Conservation (phyloP, 179 eudicot genomes). For the Patellifolia procumbens region DNA sequence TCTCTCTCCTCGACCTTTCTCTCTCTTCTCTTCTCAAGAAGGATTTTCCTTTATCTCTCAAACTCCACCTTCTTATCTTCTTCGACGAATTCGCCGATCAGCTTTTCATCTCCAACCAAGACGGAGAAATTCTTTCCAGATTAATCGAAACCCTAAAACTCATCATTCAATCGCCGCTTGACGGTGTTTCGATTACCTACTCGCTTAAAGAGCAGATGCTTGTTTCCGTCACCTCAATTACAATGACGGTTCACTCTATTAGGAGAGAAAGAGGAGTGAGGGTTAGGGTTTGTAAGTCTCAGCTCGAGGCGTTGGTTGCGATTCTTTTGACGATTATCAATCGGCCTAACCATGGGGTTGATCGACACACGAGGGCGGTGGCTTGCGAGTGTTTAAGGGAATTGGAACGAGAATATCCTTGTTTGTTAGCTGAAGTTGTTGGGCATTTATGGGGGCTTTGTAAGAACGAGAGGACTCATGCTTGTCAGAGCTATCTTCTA, state of each 20-base stretch:
- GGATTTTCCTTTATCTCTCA: conserved; percentile 53
- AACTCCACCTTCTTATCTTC: conserved; percentile 43
- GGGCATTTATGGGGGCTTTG: conserved; percentile 80
- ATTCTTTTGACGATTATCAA: conserved; percentile 63
- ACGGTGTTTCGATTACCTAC: conserved; percentile 41
- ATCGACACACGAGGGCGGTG: conserved; percentile 64
- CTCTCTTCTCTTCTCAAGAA: conserved; percentile 63
- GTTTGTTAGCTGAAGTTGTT: conserved; percentile 58
- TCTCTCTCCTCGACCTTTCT: conserved; percentile 55
- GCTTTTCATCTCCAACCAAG: conserved; percentile 7
- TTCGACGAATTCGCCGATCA: conserved; percentile 37
- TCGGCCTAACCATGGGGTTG: conserved; percentile 81
- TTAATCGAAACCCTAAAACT: conserved; percentile 47
- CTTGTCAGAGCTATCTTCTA: conserved; percentile 56
- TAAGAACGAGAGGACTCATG: conserved; percentile 80
- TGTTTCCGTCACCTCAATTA: conserved; percentile 51
- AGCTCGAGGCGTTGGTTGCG: conserved; percentile 52
- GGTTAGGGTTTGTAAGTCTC: conserved; percentile 19
- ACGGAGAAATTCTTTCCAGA: conserved; percentile 27
- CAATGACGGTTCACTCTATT: conserved; percentile 28
- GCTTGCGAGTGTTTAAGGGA: conserved; percentile 88
- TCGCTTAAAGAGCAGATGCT: conserved; percentile 72
- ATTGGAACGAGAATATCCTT: conserved; percentile 76
- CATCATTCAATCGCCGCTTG: conserved; percentile 60
- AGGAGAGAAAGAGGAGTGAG: conserved; percentile 20